Percentiles rank a stretch among this genome's conserved stretches.
Evolutionary conservation across 2,329 filamentous ascomycete species (phyloP).

Genomic region (Colletotrichum eremochloae): DNA sequence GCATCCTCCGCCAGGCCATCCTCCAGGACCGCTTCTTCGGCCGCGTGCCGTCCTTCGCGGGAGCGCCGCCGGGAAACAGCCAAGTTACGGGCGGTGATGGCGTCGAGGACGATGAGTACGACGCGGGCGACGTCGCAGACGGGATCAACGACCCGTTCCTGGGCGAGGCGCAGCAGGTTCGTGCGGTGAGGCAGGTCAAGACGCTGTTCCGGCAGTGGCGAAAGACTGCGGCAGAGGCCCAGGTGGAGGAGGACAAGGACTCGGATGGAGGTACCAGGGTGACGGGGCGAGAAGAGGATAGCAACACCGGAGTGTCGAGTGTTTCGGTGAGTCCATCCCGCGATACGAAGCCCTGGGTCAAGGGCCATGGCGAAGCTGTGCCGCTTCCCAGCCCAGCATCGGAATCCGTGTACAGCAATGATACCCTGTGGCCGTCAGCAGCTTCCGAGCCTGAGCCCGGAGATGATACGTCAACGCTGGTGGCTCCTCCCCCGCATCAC

Average conservation of each 20-base stretch:
- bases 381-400: neutral
- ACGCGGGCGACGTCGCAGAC: neutral
- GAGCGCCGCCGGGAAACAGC: neutral
- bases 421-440: neutral
- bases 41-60: neutral
- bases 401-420: neutral
- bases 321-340: neutral
- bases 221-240: neutral
- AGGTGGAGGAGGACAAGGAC: neutral
- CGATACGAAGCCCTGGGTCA: neutral
- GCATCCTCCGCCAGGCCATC: constrained; percentile 26
- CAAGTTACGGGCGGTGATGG: neutral
- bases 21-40: constrained; percentile 27
- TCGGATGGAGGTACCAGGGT: neutral
- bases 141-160: constrained; percentile 7
- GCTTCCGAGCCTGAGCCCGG: neutral
- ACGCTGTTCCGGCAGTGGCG: constrained; percentile 18
- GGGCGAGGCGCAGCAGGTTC: constrained; percentile 10
- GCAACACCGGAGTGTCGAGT: neutral
- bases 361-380: neutral
- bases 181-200: neutral
- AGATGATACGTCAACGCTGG: neutral
- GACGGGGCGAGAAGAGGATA: neutral
- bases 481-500: neutral
- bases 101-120: neutral